Percentiles rank a stretch among this genome's conserved stretches.
Evolutionary conservation across 169 alveolate species (phyloP).

Genomic region (Cardiosporidium cionae): DNA sequence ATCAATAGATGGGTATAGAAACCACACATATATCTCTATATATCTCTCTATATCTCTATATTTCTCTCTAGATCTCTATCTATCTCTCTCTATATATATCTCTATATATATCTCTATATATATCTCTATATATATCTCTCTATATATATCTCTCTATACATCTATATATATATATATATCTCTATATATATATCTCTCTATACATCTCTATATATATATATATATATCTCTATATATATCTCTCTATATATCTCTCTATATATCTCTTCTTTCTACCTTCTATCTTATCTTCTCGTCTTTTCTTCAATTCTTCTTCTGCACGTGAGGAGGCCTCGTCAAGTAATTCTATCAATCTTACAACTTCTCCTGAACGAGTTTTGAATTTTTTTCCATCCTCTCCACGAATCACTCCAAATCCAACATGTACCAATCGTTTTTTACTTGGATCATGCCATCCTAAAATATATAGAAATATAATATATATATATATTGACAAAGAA

Average conservation of each 20-base stretch:
- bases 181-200: too few species aligned
- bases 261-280: constrained; percentile 14
- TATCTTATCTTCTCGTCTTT: constrained; percentile 17
- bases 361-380: constrained; percentile 82
- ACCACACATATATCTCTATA: not conserved
- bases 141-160: too few species aligned
- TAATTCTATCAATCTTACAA: constrained; percentile 82
- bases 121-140: too few species aligned
- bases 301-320: constrained; percentile 77
- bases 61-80: too few species aligned
- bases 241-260: constrained; percentile 1
- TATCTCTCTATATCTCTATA: constrained; percentile 11
- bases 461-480: not conserved
- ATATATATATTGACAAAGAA: too few species aligned
- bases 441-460: constrained; percentile 62
- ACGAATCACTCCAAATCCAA: constrained; percentile 95
- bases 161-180: too few species aligned
- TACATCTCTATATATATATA: too few species aligned
- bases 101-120: too few species aligned
- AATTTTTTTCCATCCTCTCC: constrained; percentile 89
- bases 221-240: too few species aligned
- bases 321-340: constrained; percentile 93
- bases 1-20: not conserved
- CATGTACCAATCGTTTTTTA: constrained; percentile 77
- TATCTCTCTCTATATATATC: too few species aligned